Evolutionary conservation across 2,329 filamentous ascomycete genomes (phyloP), one percentile per base, ranked within the genome.

Genomic region (Pseudocercospora pini-densiflorae): DNA sequence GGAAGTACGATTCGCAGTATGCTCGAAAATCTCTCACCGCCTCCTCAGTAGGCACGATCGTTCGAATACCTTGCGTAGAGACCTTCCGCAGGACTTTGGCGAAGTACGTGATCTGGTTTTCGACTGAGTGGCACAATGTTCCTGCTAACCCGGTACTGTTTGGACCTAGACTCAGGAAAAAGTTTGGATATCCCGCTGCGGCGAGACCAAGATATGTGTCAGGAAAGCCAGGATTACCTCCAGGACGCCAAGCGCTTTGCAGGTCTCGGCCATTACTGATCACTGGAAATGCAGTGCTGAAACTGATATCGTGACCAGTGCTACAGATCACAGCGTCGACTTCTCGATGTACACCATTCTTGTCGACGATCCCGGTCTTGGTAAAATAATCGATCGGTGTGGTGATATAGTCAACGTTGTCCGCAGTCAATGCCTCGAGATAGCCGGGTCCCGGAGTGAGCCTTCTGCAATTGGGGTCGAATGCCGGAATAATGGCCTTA

Each of bases 351-450:
- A 49, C 12, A 57, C 40, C 1, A 59, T 19, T 27, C 53, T 57
- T 47, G 1, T 54, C 53, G 4, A 61, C 5, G 8, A 68, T 65
- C 3, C 66, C 68, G 12, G 21, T 51, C 14, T 61, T 57, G 5
- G 58, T 68, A 31, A 70, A 57, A 3, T 29, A 24, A 14, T 63
- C 63, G 10, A 70, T 68, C 1, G 58, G 60, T 8, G 62, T 61
- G 43, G 55, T 64, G 23, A 43, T 31, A 27, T 47, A 60, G n/a
- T 61, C 61, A 7, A 70, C 68, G 12, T 68, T 70, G 24, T 62
- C 58, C 8, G 58, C 47, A 5, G 45, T 61, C 27, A 68, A 49
- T 4, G 68, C 63, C 19, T 70, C 63, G 6, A 70, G 59, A 24
- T 66, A 70, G 2, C 65, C 63, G n/a, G 51, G 59, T 14, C 66